Percentiles rank a stretch among this genome's conserved stretches.
Evolutionary conservation across 108 stramenopile species (phyloP).

Genomic region (Poteriospumella lacustris): DNA sequence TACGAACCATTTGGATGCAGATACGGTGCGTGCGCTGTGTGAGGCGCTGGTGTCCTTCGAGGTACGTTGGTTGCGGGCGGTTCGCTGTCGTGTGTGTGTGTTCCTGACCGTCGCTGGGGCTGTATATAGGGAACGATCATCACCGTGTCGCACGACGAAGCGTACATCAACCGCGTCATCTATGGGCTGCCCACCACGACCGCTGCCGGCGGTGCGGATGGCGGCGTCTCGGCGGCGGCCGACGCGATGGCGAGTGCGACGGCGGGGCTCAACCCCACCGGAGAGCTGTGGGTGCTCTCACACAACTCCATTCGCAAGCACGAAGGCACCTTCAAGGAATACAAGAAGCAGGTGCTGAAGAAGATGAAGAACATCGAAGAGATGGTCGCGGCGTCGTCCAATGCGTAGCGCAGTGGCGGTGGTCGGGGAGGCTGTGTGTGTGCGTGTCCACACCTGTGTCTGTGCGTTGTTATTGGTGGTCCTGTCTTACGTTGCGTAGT

Average conservation of each 20-base stretch:
- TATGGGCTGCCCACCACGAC: too few relatives aligned
- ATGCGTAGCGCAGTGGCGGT: too few relatives aligned
- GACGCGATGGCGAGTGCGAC: background rate
- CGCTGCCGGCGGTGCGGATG: too few relatives aligned
- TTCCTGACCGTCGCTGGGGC: background rate
- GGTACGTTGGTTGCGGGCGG: background rate
- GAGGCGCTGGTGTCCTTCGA: constrained; percentile 10
- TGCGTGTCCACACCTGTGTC: too few relatives aligned
- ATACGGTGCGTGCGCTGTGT: constrained; percentile 3
- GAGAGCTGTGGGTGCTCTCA: constrained; percentile 11
- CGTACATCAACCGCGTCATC: background rate
- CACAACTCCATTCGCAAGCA: background rate
- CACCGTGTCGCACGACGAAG: constrained; percentile 4
- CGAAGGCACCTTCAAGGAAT: constrained; percentile 3
- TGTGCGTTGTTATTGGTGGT: too few relatives aligned
- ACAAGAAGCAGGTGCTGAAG: constrained; percentile 15
- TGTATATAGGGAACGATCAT: background rate
- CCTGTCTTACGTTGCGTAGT: too few relatives aligned
- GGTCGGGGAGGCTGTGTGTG: too few relatives aligned
- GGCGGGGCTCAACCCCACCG: background rate
- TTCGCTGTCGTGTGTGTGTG: background rate
- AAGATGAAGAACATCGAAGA: background rate
- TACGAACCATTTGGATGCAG: constrained; percentile 17
- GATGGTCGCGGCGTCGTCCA: too few relatives aligned
- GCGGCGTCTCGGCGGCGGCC: background rate